phyloP scores from a whole-genome alignment of 2,329 filamentous ascomycete genomes.

The Clonostachys chloroleuca region DNA sequence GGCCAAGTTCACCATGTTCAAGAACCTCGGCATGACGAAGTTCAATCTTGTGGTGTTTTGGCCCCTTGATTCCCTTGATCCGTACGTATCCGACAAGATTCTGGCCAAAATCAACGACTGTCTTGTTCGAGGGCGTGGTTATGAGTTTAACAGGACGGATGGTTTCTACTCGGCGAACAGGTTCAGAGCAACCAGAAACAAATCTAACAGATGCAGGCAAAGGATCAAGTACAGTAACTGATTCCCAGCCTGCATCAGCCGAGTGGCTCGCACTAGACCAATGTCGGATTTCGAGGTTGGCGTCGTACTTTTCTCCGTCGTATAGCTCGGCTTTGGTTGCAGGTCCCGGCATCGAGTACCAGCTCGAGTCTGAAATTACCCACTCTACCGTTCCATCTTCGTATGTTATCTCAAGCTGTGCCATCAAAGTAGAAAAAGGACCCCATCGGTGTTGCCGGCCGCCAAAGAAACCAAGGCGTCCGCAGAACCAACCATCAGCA shows the following conservation, averaged over 20 bases:
- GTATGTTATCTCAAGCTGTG: background rate
- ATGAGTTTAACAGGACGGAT: background rate
- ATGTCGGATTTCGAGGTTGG: background rate
- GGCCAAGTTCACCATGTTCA: background rate
- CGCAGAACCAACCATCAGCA: background rate
- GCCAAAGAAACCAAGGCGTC: background rate
- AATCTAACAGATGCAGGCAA: background rate
- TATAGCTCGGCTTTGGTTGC: background rate
- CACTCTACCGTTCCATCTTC: background rate
- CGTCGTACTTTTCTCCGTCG: background rate
- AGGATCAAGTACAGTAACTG: background rate
- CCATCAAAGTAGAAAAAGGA: background rate
- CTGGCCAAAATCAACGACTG: background rate
- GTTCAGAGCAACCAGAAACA: background rate
- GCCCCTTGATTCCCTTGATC: background rate
- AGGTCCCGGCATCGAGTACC: background rate
- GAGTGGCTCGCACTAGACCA: background rate
- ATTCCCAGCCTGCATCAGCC: background rate
- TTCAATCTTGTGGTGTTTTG: background rate
- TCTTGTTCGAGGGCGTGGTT: background rate
- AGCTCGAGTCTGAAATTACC: background rate
- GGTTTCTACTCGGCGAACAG: background rate
- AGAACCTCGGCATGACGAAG: background rate
- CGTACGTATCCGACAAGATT: background rate
- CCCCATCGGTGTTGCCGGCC: background rate